Base-by-base conservation (phyloP, 2,329 filamentous ascomycete species). In the Domatiomyces globalis region DNA sequence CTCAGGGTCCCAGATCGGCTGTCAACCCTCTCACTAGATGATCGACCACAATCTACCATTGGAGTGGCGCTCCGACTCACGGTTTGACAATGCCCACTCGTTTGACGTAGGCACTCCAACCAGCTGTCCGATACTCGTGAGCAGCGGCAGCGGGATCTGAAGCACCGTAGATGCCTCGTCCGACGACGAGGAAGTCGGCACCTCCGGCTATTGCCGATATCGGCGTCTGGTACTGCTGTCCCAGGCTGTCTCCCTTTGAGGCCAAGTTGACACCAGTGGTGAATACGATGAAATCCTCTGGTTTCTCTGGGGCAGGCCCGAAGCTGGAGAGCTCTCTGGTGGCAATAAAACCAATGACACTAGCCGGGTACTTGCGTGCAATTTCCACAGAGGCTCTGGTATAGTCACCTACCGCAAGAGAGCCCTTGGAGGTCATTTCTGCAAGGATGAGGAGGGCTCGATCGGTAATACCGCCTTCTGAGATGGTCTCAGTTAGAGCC, bases 361-460 rank as follows among this genome's bases (percentile, higher is more conserved):
- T 72, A 27, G 62, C 58, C 45, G 62, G 66, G 58, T 72, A 69
- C 53, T 67, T 67, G 49, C 70, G 65, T 45, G 71, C 71, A 60
- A 71, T 68, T 52, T 72, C 69, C n/a, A 73, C 69, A 1, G 71
- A 73, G 3, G 65, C 58, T 43, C 62, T 65, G 27, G 71, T 73
- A 56, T 73, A 73, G 15, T 63, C 58, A 6, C 70, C 71, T 5
- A 68, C 70, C 0, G 71, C 71, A 29, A 73, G 58, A 2, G 71
- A 73, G 12, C 71, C 71, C 62, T 72, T 72, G n/a, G 69, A 71
- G 5, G 71, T 73, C 71, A 73, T 73, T 62, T 73, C 70, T 1
- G 71, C 71, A 10, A 73, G 64, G 49, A 73, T 73, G 27, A 73
- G 59, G 27, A 73, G 62, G 8, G 67, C 71, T 29, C 71, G 65